Evolutionary conservation across 495 filamentous ascomycete species (phyloP), one percentile per base, ranked within the genome.

Genomic region (Friedmanniomyces simplex): DNA sequence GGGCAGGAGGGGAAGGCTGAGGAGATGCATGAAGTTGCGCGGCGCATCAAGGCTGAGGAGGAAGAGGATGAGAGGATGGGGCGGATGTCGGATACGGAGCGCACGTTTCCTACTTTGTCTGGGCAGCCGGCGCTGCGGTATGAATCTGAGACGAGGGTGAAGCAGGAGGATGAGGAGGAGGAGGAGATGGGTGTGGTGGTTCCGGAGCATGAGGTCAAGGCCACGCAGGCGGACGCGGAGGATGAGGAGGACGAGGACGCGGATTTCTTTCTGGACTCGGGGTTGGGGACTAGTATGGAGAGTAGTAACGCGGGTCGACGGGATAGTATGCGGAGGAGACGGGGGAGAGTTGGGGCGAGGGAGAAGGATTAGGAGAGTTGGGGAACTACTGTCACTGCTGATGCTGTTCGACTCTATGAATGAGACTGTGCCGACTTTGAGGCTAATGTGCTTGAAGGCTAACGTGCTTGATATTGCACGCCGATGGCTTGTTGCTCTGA

Each of bases 71-170:
- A 60, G 4, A 45, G 54, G 12, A 70, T 66, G 48, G 71, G 72
- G 1, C 62, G 64, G 52, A 58, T 76, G 1, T 80, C 76, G 5
- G 74, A 77, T 43, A 76, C 76, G 1, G 73, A 74, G 18, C 67
- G 77, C 28, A 76, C 74, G 4, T 84, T 84, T 54, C 80, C 82
- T n/a, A 80, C 76, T 4, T 71, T 75, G 52, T 71, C 71, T 3
- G 69, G 72, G 8, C 79, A 81, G 62, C 62, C 69, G 43, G 74
- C 77, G 6, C 65, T 84, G 34, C 74, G 52, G 11, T 64, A 64
- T 36, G 11, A 60, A 47, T 5, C 50, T 12, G 49, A 57, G 18
- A 4, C 64, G 28, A 24, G 18, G 12, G 57, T 63, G n/a, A 68
- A 66, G 41, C 43, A 67, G 24, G 65, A 61, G 25, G 54, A 66